Base-by-base conservation (phyloP, 129 eudicot species). In the Heracleum sosnowskyi region DNA sequence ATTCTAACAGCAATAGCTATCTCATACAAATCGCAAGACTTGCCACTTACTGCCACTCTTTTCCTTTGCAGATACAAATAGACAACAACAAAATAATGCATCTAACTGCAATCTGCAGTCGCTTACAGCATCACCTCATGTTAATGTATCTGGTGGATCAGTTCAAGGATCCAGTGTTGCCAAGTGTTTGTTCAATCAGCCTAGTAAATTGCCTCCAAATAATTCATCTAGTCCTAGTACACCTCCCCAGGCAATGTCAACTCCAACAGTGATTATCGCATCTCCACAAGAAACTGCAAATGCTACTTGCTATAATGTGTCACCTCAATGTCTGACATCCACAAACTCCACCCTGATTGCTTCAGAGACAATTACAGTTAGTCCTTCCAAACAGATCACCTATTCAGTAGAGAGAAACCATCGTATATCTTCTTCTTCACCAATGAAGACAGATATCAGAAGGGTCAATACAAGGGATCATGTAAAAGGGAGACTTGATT, bases 401-500 rank as follows among this genome's bases (percentile, higher is more conserved):
- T 90, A 84, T 68, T 88, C 97, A 7, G 86, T 95, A 5, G 91
- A 90, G 81, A 95, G 88, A 60, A 92, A 90, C 49, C 89, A 84
- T 12, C 81, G 89, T 78, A 85, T 91, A 34, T 86, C 93, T 29
- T 79, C 83, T 64, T 84, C 85, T 28, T 95, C 98, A 0, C 99
- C 99, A 6, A 74, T 81, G 18, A 92, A 92, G 82, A 8, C 91
- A 75, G 84, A 42, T 72, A 44, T 80, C 31, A 84, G 74, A 63
- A 84, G 90, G 81, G 82, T 82, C 55, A 81, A 57, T 76, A 82
- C 55, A 64, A 81, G 93, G 82, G 96, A 89, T 69, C 96, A 94
- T 81, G 96, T 89, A 28, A 95, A 90, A 84, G 96, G 97, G 62
- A 88, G 96, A 81, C 79, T 95, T 34, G 92, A 92, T 72, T 95